Conservation (phyloP, 2,329 filamentous ascomycete species). For the Volutella citrinella region DNA sequence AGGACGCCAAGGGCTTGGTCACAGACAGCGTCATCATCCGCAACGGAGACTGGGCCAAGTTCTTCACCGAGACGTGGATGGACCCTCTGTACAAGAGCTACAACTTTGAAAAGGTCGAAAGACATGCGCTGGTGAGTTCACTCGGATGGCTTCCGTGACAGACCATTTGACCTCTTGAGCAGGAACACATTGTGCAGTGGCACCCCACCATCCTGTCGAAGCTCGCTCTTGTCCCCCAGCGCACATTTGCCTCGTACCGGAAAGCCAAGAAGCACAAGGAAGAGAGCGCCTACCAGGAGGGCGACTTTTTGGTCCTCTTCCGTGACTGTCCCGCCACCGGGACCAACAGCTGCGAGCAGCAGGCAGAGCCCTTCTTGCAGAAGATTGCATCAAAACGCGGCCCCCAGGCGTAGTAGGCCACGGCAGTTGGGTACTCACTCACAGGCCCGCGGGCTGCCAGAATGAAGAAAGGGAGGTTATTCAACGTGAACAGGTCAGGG, state of each 20-base stretch:
- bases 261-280: constrained; percentile 37
- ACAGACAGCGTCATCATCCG: constrained; percentile 75
- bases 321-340: constrained; percentile 62
- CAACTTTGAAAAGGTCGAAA: constrained; percentile 94
- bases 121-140: constrained; percentile 76
- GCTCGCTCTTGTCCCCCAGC: constrained; percentile 84
- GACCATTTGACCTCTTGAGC: neutral
- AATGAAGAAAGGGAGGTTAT: neutral
- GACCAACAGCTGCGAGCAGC: constrained; percentile 65
- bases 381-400: constrained; percentile 44
- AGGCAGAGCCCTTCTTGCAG: constrained; percentile 56
- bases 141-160: no score
- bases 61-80: constrained; percentile 93
- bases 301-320: constrained; percentile 80
- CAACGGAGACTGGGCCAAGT: constrained; percentile 87
- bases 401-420: constrained; percentile 3
- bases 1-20: constrained; percentile 78
- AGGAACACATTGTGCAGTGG: constrained; percentile 93
- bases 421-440: no score
- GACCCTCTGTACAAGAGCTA: constrained; percentile 91
- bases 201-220: constrained; percentile 93
- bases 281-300: constrained; percentile 33
- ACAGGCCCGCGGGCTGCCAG: constrained; percentile 16
- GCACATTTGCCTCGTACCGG: constrained; percentile 79
- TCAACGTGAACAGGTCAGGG: neutral